These are phyloP conservation scores for Pestalotiopsis sp. DNA, from an alignment of 2,329 filamentous ascomycete genomes.

Conservation along the genomic window DNA sequence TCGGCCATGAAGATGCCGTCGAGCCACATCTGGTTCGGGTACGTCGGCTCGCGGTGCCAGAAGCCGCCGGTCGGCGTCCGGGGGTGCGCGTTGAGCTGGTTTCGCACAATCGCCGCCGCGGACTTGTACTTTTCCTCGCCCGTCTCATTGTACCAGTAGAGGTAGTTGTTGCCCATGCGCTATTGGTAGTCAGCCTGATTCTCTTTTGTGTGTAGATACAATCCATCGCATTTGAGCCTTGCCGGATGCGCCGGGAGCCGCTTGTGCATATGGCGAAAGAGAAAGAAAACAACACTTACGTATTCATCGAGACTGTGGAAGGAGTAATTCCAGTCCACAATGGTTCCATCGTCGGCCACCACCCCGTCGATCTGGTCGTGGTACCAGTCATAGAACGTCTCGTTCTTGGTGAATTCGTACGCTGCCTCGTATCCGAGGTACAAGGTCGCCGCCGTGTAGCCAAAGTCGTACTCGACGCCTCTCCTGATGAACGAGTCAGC, in stretches of 20 bases:
- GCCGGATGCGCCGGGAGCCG: too few species aligned
- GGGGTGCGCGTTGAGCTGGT: conserved; percentile 47
- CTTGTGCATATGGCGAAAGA: too few species aligned
- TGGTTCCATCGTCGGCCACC: conserved; percentile 48
- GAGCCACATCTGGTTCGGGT: conserved; percentile 53
- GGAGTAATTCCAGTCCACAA: conserved; percentile 44
- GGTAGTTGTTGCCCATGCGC: conserved; percentile 51
- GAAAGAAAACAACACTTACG: not conserved
- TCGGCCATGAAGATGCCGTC: conserved; percentile 55
- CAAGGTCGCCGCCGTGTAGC: conserved; percentile 45
- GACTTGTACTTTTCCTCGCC: conserved; percentile 47
- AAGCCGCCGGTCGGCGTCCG: conserved; percentile 52
- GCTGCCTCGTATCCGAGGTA: conserved; percentile 47
- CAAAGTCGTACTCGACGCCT: conserved; percentile 37
- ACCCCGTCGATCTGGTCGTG: conserved; percentile 43
- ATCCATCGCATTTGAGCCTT: not conserved
- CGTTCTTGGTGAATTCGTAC: conserved; percentile 41
- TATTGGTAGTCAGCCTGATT: not conserved
- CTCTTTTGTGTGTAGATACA: not conserved
- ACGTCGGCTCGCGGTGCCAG: conserved; percentile 48
- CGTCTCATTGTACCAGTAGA: conserved; percentile 49
- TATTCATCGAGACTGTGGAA: conserved; percentile 54
- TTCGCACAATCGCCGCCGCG: conserved; percentile 45
- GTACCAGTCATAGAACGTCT: conserved; percentile 43
- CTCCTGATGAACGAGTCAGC: conserved; percentile 46